A percentile compares a stretch with the other conserved stretches of the same genome.
phyloP scores from a whole-genome alignment of 352 stramenopile genomes.

The Phytophthora fragariae region DNA sequence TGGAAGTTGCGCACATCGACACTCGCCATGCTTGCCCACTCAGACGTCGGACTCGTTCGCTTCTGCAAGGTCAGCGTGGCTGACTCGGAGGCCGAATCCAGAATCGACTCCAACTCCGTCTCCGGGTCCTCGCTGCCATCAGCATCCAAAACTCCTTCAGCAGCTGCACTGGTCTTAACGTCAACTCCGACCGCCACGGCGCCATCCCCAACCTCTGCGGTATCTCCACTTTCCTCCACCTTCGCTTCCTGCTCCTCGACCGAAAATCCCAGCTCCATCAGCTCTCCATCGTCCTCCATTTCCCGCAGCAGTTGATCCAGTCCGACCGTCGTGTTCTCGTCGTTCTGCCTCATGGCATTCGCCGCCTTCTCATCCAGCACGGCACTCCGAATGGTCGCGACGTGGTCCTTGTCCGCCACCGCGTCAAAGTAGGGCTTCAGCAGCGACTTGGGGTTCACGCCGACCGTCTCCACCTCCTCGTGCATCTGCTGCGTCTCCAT shows the following conservation, averaged over 20 bases:
- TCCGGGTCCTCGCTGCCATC: slow-evolving; percentile 46
- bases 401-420: slow-evolving; percentile 55
- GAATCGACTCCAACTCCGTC: slow-evolving; percentile 58
- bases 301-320: slow-evolving; percentile 77
- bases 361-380: slow-evolving; percentile 75
- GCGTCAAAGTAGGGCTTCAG: slow-evolving; percentile 77
- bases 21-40: slow-evolving; percentile 78
- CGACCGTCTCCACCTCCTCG: slow-evolving; percentile 45
- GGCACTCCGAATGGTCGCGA: slow-evolving; percentile 60
- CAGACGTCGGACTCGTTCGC: slow-evolving; percentile 34
- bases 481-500: slow-evolving; percentile 26
- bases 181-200: not conserved
- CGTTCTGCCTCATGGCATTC: slow-evolving; percentile 57
- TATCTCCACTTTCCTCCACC: slow-evolving; percentile 2
- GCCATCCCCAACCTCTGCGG: not conserved
- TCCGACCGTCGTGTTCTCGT: slow-evolving; percentile 62
- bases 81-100: slow-evolving; percentile 32
- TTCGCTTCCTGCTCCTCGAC: slow-evolving; percentile 40
- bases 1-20: slow-evolving; percentile 88
- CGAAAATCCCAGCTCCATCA: slow-evolving; percentile 66
- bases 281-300: slow-evolving; percentile 73
- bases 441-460: slow-evolving; percentile 60
- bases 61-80: slow-evolving; percentile 28
- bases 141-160: slow-evolving; percentile 2
- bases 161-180: not conserved